Evolutionary conservation across 208 protist species (phyloP), one percentile per base, ranked within the genome.

Genomic region (Entamoeba invadens): DNA sequence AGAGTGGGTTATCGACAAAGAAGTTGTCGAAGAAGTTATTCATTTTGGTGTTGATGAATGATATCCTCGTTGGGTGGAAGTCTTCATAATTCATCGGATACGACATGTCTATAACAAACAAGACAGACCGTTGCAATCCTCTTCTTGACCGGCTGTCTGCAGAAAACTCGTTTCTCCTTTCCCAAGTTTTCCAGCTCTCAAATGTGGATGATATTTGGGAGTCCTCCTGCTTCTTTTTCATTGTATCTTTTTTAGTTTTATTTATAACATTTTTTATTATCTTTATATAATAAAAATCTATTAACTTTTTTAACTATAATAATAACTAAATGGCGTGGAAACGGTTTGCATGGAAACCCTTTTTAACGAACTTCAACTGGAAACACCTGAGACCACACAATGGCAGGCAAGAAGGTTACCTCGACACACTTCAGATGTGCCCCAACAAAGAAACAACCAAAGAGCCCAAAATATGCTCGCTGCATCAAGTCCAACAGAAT

Each of bases 391-490:
- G n/a, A n/a, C 38, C 31, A 77, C 10, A 42, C 3, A 77, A 77
- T 77, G 57, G 57, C 57, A 18, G 57, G 57, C 25, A 77, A 18
- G 31, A 77, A 77, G 57, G 38, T 18, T 42, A 42, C 25, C 38
- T 42, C 57, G 38, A 77, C 57, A 42, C 31, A 18, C 38, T 77
- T 77, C 57, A 18, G 38, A 8, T 42, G 57, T 42, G 31, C 57
- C 25, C 6, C 16, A 8, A 77, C 57, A 77, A 77, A 77, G 57
- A 77, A 77, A 42, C 31, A 18, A 8, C 16, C 57, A 77, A 77
- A 77, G 21, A 44, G 42, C 16, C 94, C 94, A 45, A 31, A 46
- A 51, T 94, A 94, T 42, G 18, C 38, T 42, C 38, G 94, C 42
- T 18, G n/a, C 10, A 68, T 92, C 44, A 31, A 93, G 21, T 4